phyloP scores from a whole-genome alignment of 2,329 filamentous ascomycete species.

The Neonectria coccinea region DNA sequence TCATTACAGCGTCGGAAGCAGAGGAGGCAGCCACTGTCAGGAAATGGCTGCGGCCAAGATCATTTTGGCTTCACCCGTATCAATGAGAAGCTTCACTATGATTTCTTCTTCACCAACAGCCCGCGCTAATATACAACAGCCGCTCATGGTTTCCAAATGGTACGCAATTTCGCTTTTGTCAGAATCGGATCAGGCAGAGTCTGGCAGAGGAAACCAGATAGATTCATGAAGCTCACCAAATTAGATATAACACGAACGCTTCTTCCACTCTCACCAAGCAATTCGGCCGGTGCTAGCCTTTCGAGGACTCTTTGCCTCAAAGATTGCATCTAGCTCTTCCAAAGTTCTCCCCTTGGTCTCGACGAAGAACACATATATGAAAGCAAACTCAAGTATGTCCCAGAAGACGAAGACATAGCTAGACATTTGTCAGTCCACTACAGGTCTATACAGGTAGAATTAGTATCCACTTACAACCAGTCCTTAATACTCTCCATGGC shows the following conservation, averaged over 20 bases:
- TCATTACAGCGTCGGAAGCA: too few relatives aligned
- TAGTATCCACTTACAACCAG: background rate
- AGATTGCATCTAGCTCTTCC: background rate
- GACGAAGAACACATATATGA: constrained; percentile 1
- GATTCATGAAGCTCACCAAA: too few relatives aligned
- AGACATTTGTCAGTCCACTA: background rate
- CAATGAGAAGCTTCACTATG: too few relatives aligned
- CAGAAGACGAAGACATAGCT: constrained; percentile 3
- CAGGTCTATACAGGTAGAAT: background rate
- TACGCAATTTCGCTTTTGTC: too few relatives aligned
- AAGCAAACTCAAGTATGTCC: background rate
- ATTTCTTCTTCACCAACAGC: too few relatives aligned
- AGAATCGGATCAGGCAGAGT: too few relatives aligned
- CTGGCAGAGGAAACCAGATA: too few relatives aligned
- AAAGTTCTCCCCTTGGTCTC: background rate
- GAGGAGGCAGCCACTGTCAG: too few relatives aligned
- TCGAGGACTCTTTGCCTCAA: background rate
- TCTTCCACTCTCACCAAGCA: background rate
- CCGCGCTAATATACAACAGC: too few relatives aligned
- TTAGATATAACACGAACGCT: background rate
- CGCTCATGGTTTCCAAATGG: too few relatives aligned
- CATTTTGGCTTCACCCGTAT: too few relatives aligned
- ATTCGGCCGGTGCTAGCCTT: background rate
- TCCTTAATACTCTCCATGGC: constrained; percentile 36
- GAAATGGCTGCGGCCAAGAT: too few relatives aligned